Conservation (phyloP, 768 basidiomycete genomes). For the Amanita jacksonii region DNA sequence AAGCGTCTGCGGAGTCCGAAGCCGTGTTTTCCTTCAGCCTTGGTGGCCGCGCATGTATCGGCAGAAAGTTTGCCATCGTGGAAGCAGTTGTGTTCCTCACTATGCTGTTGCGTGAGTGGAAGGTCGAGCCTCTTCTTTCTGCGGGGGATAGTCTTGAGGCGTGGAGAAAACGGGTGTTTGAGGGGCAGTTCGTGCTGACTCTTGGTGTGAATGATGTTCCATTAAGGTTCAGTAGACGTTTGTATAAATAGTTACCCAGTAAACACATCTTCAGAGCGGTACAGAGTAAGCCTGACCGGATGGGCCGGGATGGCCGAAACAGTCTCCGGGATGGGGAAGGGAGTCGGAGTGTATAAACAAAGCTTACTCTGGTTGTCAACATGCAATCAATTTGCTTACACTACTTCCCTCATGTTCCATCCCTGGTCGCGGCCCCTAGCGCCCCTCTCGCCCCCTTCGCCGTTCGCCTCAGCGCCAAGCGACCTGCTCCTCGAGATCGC, state of each 20-base stretch:
- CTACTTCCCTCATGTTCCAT: background rate
- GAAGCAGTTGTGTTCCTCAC: conserved; percentile 34
- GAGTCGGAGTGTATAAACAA: too few species aligned
- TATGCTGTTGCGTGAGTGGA: conserved; percentile 31
- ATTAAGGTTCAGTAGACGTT: conserved; percentile 12
- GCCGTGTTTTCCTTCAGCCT: conserved; percentile 9
- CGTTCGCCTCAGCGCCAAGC: conserved; percentile 27
- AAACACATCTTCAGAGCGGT: too few species aligned
- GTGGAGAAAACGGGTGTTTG: conserved; percentile 18
- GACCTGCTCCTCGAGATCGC: conserved; percentile 67
- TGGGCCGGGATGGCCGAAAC: too few species aligned
- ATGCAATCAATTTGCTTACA: too few species aligned
- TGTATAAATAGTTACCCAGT: too few species aligned
- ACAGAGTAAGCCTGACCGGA: too few species aligned
- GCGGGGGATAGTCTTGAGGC: conserved; percentile 21
- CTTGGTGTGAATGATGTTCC: conserved; percentile 16
- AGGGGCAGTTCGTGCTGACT: conserved; percentile 15
- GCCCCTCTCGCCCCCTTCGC: conserved; percentile 2
- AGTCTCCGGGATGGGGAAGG: too few species aligned
- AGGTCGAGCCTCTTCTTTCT: conserved; percentile 21
- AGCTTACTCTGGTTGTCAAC: too few species aligned
- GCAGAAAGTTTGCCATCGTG: conserved; percentile 31
- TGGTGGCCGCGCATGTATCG: conserved; percentile 32
- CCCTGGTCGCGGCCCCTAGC: background rate
- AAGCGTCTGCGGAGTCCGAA: conserved; percentile 9